Base-by-base conservation (phyloP, 176 grass and related monocot species). In the Musa beccarii region DNA sequence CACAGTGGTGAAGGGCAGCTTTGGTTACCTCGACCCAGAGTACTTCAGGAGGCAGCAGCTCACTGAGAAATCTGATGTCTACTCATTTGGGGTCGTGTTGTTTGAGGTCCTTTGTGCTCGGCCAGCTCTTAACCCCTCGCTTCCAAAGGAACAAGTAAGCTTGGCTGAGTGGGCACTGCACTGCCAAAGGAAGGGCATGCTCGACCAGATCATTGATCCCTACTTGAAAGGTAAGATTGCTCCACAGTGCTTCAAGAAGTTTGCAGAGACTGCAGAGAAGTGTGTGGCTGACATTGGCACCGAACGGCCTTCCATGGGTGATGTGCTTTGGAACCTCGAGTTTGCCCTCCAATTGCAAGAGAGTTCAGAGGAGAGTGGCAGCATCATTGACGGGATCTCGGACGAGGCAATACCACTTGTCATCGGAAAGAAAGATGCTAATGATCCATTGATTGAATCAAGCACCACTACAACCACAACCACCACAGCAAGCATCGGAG, bases 261-360 rank as follows among this genome's bases (percentile, higher is more conserved):
- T 89, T 17, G 80, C 87, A 0, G 90, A 92, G 57, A 92, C 74
- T 0, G 90, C 90, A 0, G 74, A 83, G 80, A 85, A 89, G 23
- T 89, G 90, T 52, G 75, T 92, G n/a, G 79, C 84, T 20, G 87
- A 92, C 51, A 66, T 25, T 20, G 79, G 87, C 9, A 79, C 84
- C 10, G 82, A 89, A 24, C 72, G 90, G 51, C 90, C 90, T 11
- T 80, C 84, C 6, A 92, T 92, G 52, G 84, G 82, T 1, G 90
- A 92, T 54, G 90, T 92, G 51, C 84, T 92, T 19, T 92, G 84
- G 87, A 92, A 89, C 82, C 83, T 92, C 49, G 84, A 87, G 61
- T 87, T 92, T 28, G 90, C 90, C 20, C 81, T 89, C 64, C 82
- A 92, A 79, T 77, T 92, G 66, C 90, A 92, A 74, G 90, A 86